phyloP scores from a whole-genome alignment of 345 rosid species.

The Salix koriyanagi region DNA sequence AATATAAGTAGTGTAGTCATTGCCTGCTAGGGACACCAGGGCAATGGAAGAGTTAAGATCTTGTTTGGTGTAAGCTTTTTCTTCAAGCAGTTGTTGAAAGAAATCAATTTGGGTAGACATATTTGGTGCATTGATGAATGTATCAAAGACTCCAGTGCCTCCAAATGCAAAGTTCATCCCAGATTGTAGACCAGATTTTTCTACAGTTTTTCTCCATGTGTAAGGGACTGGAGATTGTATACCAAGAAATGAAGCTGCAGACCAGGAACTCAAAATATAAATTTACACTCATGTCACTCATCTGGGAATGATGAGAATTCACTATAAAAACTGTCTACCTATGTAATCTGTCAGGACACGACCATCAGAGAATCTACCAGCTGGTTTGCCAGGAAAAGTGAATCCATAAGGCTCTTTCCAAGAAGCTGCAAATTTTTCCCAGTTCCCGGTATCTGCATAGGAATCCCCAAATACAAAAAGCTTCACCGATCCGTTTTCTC shows the following conservation, averaged over 20 bases:
- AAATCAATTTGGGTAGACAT: slow-evolving; percentile 68
- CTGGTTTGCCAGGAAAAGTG: slow-evolving; percentile 60
- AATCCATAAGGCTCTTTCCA: slow-evolving; percentile 61
- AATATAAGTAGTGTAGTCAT: slow-evolving; percentile 12
- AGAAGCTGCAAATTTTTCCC: slow-evolving; percentile 24
- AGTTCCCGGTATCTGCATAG: slow-evolving; percentile 65
- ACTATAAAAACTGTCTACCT: slow-evolving; percentile 18
- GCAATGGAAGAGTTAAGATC: slow-evolving; percentile 10
- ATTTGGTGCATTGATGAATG: slow-evolving; percentile 43
- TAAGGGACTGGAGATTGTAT: slow-evolving; percentile 65
- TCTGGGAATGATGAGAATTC: neutral
- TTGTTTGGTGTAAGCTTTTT: slow-evolving; percentile 8
- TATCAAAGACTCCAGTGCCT: slow-evolving; percentile 74
- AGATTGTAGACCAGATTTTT: slow-evolving; percentile 16
- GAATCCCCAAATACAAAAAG: slow-evolving; percentile 76
- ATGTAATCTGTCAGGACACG: slow-evolving; percentile 51
- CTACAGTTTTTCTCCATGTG: slow-evolving; percentile 35
- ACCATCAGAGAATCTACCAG: slow-evolving; percentile 64
- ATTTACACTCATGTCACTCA: neutral
- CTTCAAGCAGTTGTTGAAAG: slow-evolving; percentile 29
- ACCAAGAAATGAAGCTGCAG: slow-evolving; percentile 58
- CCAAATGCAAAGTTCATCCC: slow-evolving; percentile 88
- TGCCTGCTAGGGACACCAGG: slow-evolving; percentile 15
- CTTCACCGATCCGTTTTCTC: slow-evolving; percentile 3
- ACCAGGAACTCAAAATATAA: neutral